phyloP scores from a whole-genome alignment of 768 basidiomycete species.

The Inosperma sp. region DNA sequence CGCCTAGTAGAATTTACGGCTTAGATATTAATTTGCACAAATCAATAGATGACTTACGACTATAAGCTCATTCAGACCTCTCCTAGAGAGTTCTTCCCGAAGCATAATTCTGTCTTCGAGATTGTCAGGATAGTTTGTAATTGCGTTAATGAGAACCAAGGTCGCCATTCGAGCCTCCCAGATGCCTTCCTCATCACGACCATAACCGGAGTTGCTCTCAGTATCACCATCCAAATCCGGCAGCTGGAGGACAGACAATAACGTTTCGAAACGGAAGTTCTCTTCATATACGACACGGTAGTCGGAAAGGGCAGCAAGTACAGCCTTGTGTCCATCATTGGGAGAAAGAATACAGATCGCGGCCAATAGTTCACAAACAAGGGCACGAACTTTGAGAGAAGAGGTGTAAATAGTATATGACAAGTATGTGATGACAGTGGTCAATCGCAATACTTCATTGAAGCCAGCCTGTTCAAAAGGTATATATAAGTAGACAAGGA shows the following conservation, averaged over 20 bases:
- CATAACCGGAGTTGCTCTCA: slow-evolving; percentile 30
- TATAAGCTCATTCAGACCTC: slow-evolving; percentile 80
- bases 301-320: slow-evolving; percentile 77
- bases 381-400: slow-evolving; percentile 62
- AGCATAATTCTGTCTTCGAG: slow-evolving; percentile 76
- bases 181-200: slow-evolving; percentile 56
- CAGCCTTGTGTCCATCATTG: slow-evolving; percentile 65
- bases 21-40: background rate
- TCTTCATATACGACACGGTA: slow-evolving; percentile 69
- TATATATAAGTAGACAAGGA: slow-evolving; percentile 10
- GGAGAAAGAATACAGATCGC: slow-evolving; percentile 76
- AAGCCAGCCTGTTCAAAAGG: slow-evolving; percentile 57
- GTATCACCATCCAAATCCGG: slow-evolving; percentile 41
- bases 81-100: slow-evolving; percentile 75
- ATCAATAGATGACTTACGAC: slow-evolving; percentile 52
- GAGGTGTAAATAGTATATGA: slow-evolving; percentile 64
- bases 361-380: slow-evolving; percentile 74
- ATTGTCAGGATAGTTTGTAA: slow-evolving; percentile 69
- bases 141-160: slow-evolving; percentile 75
- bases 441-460: slow-evolving; percentile 54
- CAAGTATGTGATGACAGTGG: slow-evolving; percentile 67
- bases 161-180: slow-evolving; percentile 81
- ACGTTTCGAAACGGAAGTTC: slow-evolving; percentile 71
- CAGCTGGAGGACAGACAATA: slow-evolving; percentile 60
- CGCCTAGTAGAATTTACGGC: slow-evolving; percentile 41